phyloP scores from a whole-genome alignment of 371 early-diverging fungal genomes.

The Saksenaea oblongispora region DNA sequence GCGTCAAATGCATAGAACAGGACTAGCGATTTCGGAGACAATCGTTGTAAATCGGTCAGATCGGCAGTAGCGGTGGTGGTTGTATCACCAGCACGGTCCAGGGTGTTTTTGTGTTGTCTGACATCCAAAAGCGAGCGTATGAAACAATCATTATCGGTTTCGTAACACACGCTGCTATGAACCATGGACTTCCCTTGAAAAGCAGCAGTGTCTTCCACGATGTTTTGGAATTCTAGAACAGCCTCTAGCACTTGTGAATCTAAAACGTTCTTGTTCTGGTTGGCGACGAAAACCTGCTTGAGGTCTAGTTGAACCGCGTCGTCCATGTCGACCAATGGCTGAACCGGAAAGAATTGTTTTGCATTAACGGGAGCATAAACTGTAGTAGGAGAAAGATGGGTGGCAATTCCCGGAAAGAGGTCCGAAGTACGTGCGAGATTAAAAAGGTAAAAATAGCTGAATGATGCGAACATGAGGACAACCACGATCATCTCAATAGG shows the following conservation, averaged over 20 bases:
- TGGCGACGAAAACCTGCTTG: conserved; percentile 54
- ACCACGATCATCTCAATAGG: conserved; percentile 84
- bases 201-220: conserved; percentile 49
- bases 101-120: conserved; percentile 33
- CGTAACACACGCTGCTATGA: conserved; percentile 47
- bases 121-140: conserved; percentile 37
- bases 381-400: conserved; percentile 55
- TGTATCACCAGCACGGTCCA: conserved; percentile 25
- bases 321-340: not conserved
- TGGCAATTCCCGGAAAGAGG: conserved; percentile 59
- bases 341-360: conserved; percentile 24
- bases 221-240: conserved; percentile 46
- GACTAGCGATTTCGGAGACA: conserved; percentile 27
- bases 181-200: not conserved
- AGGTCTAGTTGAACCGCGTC: conserved; percentile 54
- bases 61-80: conserved; percentile 33
- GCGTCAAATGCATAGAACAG: conserved; percentile 62
- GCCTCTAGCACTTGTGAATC: conserved; percentile 17
- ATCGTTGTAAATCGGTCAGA: not conserved
- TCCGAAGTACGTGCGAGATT: conserved; percentile 73
- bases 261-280: conserved; percentile 22
- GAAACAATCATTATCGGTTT: conserved; percentile 27
- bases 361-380: conserved; percentile 45
- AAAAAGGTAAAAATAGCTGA: conserved; percentile 77
- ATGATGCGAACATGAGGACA: conserved; percentile 72